phyloP scores from a whole-genome alignment of 345 rosid species.

The Populus euphratica region DNA sequence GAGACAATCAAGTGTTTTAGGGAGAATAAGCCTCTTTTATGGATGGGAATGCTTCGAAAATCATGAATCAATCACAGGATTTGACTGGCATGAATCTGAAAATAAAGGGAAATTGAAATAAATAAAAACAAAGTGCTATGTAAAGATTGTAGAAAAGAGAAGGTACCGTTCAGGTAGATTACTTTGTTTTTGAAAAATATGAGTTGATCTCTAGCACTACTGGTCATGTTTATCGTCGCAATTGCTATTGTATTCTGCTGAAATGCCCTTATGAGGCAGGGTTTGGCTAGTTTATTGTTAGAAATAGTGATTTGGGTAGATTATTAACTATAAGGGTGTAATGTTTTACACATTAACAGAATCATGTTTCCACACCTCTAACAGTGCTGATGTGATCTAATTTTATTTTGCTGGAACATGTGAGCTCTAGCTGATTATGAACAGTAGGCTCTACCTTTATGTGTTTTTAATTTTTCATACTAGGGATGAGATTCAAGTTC shows the following conservation, averaged over 20 bases:
- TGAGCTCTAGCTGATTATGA: not conserved
- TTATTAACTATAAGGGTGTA: not conserved
- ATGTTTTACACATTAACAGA: not conserved
- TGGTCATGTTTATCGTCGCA: not conserved
- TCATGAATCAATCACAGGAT: not conserved
- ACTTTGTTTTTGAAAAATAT: not conserved
- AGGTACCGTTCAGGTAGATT: not conserved
- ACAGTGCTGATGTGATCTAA: not conserved
- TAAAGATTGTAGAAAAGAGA: not conserved
- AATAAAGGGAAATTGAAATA: not conserved
- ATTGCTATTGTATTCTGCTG: not conserved
- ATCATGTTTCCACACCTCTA: not conserved
- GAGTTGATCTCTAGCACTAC: not conserved
- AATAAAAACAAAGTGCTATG: not conserved
- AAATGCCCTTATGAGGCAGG: not conserved
- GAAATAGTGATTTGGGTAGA: not conserved
- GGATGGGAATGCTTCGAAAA: not conserved
- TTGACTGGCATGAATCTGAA: not conserved
- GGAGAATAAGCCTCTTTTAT: not conserved
- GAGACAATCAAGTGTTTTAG: not conserved
- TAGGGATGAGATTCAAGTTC: not conserved
- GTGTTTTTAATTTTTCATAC: not conserved
- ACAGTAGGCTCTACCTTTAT: not conserved
- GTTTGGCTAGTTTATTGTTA: not conserved
- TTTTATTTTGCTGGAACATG: not conserved